These are phyloP conservation scores for Aspergillus fructus DNA, from an alignment of 2,329 filamentous ascomycete genomes.

Conservation along the genomic window DNA sequence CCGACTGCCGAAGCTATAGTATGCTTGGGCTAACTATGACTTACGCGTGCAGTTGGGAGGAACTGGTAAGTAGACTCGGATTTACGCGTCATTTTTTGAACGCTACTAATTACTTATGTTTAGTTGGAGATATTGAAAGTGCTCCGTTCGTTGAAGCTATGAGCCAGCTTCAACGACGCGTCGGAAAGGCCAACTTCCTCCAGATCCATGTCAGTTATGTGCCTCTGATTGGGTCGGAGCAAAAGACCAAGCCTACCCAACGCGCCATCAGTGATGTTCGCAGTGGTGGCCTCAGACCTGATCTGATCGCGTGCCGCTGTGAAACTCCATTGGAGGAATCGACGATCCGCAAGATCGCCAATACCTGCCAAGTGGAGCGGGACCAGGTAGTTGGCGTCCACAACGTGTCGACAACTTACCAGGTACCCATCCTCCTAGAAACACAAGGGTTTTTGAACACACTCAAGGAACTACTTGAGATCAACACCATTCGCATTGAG, in stretches of 20 bases:
- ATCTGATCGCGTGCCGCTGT: conserved; percentile 91
- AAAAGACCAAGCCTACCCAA: conserved; percentile 98
- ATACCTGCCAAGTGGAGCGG: conserved; percentile 80
- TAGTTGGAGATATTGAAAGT: conserved; percentile 74
- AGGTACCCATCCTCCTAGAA: conserved; percentile 88
- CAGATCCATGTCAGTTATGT: conserved; percentile 81
- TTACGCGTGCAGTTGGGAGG: conserved; percentile 44
- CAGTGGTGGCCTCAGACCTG: conserved; percentile 72
- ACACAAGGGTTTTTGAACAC: conserved; percentile 72
- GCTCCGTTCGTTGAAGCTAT: conserved; percentile 86
- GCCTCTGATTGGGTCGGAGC: conserved; percentile 70
- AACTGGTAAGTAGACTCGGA: conserved; percentile 22
- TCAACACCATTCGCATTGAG: conserved; percentile 58
- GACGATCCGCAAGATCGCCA: conserved; percentile 84
- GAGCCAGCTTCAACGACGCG: conserved; percentile 71
- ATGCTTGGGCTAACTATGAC: not conserved
- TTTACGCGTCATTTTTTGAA: not conserved
- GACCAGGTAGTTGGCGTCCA: conserved; percentile 84
- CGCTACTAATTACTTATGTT: not conserved
- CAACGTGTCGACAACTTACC: conserved; percentile 87
- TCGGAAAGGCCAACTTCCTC: conserved; percentile 76
- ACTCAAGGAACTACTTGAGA: conserved; percentile 64
- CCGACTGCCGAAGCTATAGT: not conserved
- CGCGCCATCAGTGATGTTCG: conserved; percentile 81
- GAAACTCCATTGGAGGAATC: conserved; percentile 69